Evolutionary conservation across 2,329 filamentous ascomycete species (phyloP).

Genomic region (Xylaria arbuscula): DNA sequence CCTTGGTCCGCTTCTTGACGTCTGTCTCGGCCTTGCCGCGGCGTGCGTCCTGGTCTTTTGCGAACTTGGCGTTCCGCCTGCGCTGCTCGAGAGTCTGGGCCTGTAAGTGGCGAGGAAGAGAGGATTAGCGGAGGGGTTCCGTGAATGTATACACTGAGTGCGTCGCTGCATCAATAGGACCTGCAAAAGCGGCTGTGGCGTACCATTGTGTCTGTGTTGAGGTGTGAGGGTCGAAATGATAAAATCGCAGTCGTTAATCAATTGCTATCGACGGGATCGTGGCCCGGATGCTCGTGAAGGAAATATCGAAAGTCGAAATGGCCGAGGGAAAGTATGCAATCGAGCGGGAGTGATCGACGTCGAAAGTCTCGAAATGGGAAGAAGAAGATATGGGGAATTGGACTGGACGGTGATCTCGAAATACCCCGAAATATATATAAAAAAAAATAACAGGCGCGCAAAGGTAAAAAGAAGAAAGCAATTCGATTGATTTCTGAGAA

Average conservation of each 20-base stretch:
- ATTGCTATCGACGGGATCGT: constrained; percentile 15
- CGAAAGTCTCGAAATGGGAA: constrained; percentile 1
- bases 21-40: constrained; percentile 78
- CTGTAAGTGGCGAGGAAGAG: constrained; percentile 55
- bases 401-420: not conserved
- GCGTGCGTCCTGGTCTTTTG: constrained; percentile 75
- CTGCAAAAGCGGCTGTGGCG: constrained; percentile 5
- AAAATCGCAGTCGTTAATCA: constrained; percentile 3
- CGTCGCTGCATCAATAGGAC: not conserved
- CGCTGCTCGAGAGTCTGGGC: constrained; percentile 88
- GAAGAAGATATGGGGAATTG: constrained; percentile 7
- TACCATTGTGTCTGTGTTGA: constrained; percentile 46
- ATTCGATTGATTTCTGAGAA: constrained; percentile 46
- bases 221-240: constrained; percentile 24
- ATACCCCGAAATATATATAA: constrained; percentile 33
- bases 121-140: constrained; percentile 14
- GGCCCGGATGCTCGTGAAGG: not conserved
- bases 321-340: not conserved
- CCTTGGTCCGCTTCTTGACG: constrained; percentile 70
- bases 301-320: constrained; percentile 8
- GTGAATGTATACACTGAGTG: not conserved
- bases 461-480: not conserved
- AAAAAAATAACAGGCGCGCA: constrained; percentile 13
- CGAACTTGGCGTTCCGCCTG: constrained; percentile 82
- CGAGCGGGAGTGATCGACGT: constrained; percentile 27